These are phyloP conservation scores for Ustilago crameri DNA, from an alignment of 1,284 basidiomycete genomes.

Conservation along the genomic window DNA sequence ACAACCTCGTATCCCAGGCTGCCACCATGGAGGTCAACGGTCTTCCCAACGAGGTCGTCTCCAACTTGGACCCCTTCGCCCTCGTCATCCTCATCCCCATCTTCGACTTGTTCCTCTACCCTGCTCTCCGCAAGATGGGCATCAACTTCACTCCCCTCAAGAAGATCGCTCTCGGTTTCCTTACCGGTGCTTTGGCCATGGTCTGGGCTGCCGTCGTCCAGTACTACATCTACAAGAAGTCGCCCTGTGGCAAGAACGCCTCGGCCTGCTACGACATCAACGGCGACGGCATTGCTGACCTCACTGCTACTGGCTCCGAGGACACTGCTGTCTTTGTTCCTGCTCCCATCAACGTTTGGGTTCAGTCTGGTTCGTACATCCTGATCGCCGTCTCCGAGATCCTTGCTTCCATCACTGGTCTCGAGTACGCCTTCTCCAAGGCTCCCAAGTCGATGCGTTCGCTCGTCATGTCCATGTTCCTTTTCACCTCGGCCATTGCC, in stretches of 20 bases:
- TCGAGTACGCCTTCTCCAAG: conserved; percentile 87
- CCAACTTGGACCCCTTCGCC: conserved; percentile 80
- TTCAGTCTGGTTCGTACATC: conserved; percentile 70
- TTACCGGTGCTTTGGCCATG: conserved; percentile 72
- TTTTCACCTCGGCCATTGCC: conserved; percentile 77
- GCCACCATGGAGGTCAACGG: conserved; percentile 74
- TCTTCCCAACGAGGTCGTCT: conserved; percentile 80
- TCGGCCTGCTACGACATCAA: conserved; percentile 63
- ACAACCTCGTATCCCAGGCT: conserved; percentile 76
- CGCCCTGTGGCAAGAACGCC: conserved; percentile 71
- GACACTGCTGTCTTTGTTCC: conserved; percentile 23
- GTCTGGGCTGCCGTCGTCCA: conserved; percentile 75
- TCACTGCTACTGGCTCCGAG: conserved; percentile 27
- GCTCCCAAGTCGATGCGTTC: conserved; percentile 70
- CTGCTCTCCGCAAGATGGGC: conserved; percentile 75
- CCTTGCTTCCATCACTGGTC: conserved; percentile 81
- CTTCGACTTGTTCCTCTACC: conserved; percentile 75
- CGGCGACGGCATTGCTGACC: conserved; percentile 41
- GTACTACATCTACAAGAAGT: conserved; percentile 71
- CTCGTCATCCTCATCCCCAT: conserved; percentile 70
- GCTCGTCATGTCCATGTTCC: conserved; percentile 70
- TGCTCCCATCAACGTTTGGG: conserved; percentile 68
- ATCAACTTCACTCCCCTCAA: conserved; percentile 74
- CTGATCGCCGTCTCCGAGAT: conserved; percentile 74
- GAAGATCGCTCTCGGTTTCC: conserved; percentile 80